Conservation (phyloP, 768 basidiomycete genomes). For the Botryobasidium botryosum region DNA sequence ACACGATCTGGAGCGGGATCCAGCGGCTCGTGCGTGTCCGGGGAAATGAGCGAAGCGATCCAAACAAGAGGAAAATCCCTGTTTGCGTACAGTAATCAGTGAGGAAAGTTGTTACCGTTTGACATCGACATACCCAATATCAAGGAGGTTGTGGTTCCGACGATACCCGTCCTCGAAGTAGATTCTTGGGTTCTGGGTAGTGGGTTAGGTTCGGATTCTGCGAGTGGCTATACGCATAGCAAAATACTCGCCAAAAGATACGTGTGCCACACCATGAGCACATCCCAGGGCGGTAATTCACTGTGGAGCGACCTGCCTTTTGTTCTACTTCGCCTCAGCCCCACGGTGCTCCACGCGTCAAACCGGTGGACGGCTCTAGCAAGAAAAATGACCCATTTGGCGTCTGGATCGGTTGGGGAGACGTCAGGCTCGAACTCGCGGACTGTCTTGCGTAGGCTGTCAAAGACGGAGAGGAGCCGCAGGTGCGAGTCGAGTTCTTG, state of each 20-base stretch:
- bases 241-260: slow-evolving; percentile 9
- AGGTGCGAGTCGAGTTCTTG: slow-evolving; percentile 11
- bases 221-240: too few species aligned
- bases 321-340: background rate
- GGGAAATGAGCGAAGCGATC: background rate
- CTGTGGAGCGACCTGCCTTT: background rate
- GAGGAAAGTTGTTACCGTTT: background rate
- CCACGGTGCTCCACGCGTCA: slow-evolving; percentile 5
- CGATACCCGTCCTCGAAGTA: slow-evolving; percentile 12
- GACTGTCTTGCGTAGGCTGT: slow-evolving; percentile 7
- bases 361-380: slow-evolving; percentile 11
- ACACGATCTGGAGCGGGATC: background rate
- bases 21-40: background rate
- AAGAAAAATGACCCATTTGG: slow-evolving; percentile 12
- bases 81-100: background rate
- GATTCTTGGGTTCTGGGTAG: slow-evolving; percentile 11
- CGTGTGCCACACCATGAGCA: slow-evolving; percentile 12
- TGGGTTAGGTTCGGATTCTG: too few species aligned
- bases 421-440: background rate
- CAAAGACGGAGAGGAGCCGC: slow-evolving; percentile 13
- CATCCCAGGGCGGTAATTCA: slow-evolving; percentile 12
- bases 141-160: background rate
- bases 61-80: background rate
- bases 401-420: slow-evolving; percentile 5
- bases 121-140: slow-evolving; percentile 4